Percentiles rank a stretch among this genome's conserved stretches.
Evolutionary conservation across 345 rosid genomes (phyloP).

Genomic region (Diplotaxis tenuifolia): DNA sequence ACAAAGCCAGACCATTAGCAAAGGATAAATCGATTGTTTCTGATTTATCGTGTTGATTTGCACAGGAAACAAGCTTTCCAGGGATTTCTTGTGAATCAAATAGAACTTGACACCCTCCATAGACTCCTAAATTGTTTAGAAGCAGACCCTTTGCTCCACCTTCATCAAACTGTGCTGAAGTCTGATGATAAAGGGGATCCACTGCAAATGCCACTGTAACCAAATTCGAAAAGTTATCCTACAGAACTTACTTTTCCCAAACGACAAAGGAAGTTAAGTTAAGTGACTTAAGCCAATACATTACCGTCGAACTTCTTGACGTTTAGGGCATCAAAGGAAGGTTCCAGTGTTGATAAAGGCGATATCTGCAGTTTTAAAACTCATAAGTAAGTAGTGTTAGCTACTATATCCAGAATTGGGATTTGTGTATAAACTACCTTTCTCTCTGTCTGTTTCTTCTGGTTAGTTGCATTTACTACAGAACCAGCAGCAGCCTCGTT

Average conservation of each 20-base stretch:
- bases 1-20: slow-evolving; percentile 57
- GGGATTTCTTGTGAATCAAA: slow-evolving; percentile 89
- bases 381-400: slow-evolving; percentile 26
- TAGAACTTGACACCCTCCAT: slow-evolving; percentile 80
- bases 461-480: slow-evolving; percentile 47
- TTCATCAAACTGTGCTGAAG: slow-evolving; percentile 96
- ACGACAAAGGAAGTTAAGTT: slow-evolving; percentile 19
- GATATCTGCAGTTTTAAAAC: slow-evolving; percentile 59
- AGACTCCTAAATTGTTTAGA: slow-evolving; percentile 86
- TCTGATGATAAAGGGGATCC: slow-evolving; percentile 96
- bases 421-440: slow-evolving; percentile 46
- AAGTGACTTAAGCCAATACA: slow-evolving; percentile 1
- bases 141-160: slow-evolving; percentile 93
- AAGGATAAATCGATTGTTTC: slow-evolving; percentile 73
- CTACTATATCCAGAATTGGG: not conserved
- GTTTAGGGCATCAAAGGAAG: slow-evolving; percentile 81
- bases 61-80: slow-evolving; percentile 57
- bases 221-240: slow-evolving; percentile 24
- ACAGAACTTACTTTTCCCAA: slow-evolving; percentile 21
- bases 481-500: slow-evolving; percentile 43
- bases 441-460: slow-evolving; percentile 63
- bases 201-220: slow-evolving; percentile 81
- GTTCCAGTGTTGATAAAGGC: slow-evolving; percentile 74
- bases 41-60: slow-evolving; percentile 46
- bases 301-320: slow-evolving; percentile 87